These are phyloP conservation scores for Trypanosoma rangeli DNA, from an alignment of 208 protist genomes.

Conservation along the genomic window DNA sequence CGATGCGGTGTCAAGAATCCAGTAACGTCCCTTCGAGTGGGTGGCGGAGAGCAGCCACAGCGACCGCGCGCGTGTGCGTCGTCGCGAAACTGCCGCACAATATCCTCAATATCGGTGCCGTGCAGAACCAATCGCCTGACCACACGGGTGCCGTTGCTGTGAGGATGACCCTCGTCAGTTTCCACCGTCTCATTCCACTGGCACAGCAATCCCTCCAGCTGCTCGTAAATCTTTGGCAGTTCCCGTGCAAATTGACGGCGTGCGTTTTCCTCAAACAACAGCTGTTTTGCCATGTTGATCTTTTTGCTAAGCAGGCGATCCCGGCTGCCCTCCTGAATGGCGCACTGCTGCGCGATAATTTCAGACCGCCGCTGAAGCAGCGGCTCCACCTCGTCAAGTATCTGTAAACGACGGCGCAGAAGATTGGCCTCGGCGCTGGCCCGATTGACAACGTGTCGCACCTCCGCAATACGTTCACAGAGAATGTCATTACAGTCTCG, in stretches of 20 bases:
- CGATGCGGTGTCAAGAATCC: neutral
- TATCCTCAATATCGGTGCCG: conserved; percentile 28
- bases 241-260: conserved; percentile 62
- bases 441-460: conserved; percentile 15
- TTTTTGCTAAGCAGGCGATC: conserved; percentile 78
- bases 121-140: conserved; percentile 27
- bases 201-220: conserved; percentile 37
- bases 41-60: conserved; percentile 1
- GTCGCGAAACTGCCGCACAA: conserved; percentile 23
- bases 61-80: neutral
- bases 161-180: neutral
- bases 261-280: conserved; percentile 72
- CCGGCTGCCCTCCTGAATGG: conserved; percentile 45
- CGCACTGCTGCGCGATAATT: conserved; percentile 43
- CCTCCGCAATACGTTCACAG: conserved; percentile 20
- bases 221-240: conserved; percentile 51
- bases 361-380: conserved; percentile 49
- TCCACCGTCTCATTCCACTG: conserved; percentile 51
- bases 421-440: conserved; percentile 9
- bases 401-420: conserved; percentile 35
- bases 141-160: neutral
- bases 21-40: neutral
- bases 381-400: conserved; percentile 41
- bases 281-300: conserved; percentile 85
- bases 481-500: conserved; percentile 13